Percentiles rank a stretch among this genome's conserved stretches.
Evolutionary conservation across 306 rosid species (phyloP).

Genomic region (Vicia villosa): DNA sequence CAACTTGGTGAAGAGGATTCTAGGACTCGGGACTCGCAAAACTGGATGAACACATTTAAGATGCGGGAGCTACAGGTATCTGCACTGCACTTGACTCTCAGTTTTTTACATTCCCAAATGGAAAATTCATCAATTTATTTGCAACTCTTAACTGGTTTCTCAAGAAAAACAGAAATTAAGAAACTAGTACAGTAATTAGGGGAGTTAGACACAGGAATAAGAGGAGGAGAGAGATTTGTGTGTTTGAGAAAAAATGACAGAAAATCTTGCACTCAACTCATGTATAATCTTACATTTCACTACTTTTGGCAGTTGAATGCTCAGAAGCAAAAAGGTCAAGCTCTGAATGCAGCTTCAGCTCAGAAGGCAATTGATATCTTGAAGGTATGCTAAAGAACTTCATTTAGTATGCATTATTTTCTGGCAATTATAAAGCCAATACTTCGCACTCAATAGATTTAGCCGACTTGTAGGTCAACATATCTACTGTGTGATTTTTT

Average conservation of each 20-base stretch:
- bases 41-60: constrained; percentile 98
- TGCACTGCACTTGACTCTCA: background rate
- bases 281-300: constrained; percentile 18
- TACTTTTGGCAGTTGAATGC: constrained; percentile 69
- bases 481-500: background rate
- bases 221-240: background rate
- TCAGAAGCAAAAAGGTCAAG: constrained; percentile 96
- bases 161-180: background rate
- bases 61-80: constrained; percentile 92
- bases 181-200: background rate
- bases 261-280: background rate
- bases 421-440: background rate
- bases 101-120: background rate
- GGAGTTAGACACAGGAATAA: background rate
- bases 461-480: background rate
- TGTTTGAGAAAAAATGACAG: background rate
- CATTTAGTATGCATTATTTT: constrained; percentile 1
- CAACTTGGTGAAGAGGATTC: constrained; percentile 98
- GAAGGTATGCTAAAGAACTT: constrained; percentile 57
- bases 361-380: constrained; percentile 88
- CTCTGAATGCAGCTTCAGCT: constrained; percentile 78
- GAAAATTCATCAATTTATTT: background rate
- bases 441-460: background rate
- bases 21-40: constrained; percentile 86
- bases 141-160: background rate